Evolutionary conservation across 441 rosid species (phyloP).

Genomic region (Arabidopsis lyrata): DNA sequence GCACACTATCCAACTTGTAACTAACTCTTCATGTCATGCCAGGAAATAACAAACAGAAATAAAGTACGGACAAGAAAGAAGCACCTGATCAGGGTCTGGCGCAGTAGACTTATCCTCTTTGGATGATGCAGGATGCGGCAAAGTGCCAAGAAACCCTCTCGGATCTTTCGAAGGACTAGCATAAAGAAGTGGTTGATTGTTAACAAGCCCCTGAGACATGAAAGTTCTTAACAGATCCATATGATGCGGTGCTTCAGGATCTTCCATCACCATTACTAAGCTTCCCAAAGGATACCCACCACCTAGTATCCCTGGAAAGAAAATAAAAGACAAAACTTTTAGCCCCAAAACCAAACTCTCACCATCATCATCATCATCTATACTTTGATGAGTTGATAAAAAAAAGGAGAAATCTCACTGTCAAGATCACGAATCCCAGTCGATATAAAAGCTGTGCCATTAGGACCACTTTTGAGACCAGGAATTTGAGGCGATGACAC

Average conservation of each 20-base stretch:
- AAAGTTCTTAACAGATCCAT: conserved; percentile 89
- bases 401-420: conserved; percentile 53
- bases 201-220: conserved; percentile 97
- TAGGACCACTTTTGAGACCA: conserved; percentile 86
- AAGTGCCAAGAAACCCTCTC: conserved; percentile 85
- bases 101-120: conserved; percentile 65
- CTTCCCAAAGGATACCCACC: conserved; percentile 91
- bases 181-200: conserved; percentile 78
- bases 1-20: conserved; percentile 17
- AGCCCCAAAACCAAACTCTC: conserved; percentile 8
- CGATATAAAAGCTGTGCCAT: conserved; percentile 71
- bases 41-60: background rate
- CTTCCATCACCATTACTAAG: conserved; percentile 96
- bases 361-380: background rate
- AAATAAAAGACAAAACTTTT: conserved; percentile 27
- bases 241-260: conserved; percentile 96
- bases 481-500: conserved; percentile 56
- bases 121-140: conserved; percentile 71
- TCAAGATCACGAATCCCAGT: conserved; percentile 92
- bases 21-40: conserved; percentile 21
- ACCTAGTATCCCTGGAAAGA: conserved; percentile 70
- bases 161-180: conserved; percentile 88
- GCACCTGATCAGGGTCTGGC: conserved; percentile 61
- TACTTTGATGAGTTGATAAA: background rate
- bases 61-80: conserved; percentile 15